Evolutionary conservation across 176 grass and related monocot species (phyloP).

Genomic region (Eleusine coracana): DNA sequence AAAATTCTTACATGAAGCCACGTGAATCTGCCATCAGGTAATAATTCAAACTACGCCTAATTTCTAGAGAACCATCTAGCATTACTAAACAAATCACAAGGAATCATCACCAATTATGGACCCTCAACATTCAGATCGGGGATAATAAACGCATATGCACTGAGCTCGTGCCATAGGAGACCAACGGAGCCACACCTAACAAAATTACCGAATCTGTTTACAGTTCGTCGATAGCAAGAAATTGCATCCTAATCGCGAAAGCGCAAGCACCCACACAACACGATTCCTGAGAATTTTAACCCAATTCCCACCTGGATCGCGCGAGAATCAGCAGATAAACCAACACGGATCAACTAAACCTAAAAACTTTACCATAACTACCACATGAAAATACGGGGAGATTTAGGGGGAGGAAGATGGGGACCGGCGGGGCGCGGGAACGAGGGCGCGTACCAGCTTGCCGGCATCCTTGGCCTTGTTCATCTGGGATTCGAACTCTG

Average conservation of each 20-base stretch:
- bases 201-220: not conserved
- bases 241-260: not conserved
- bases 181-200: not conserved
- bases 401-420: not conserved
- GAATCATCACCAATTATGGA: not conserved
- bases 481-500: constrained; percentile 51
- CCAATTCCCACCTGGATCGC: not conserved
- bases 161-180: not conserved
- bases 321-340: not conserved
- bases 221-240: not conserved
- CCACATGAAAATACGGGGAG: not conserved
- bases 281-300: not conserved
- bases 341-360: not conserved
- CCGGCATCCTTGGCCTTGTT: constrained; percentile 34
- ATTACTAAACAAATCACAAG: not conserved
- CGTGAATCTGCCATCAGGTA: not conserved
- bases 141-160: not conserved
- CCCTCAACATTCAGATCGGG: not conserved
- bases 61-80: not conserved
- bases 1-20: not conserved
- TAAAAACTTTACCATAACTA: not conserved
- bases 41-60: not conserved
- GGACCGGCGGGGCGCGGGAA: no score
- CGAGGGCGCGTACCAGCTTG: constrained; percentile 55
- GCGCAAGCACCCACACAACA: no score